phyloP scores from a whole-genome alignment of 1,284 basidiomycete species.

The Trichosporon sp. region DNA sequence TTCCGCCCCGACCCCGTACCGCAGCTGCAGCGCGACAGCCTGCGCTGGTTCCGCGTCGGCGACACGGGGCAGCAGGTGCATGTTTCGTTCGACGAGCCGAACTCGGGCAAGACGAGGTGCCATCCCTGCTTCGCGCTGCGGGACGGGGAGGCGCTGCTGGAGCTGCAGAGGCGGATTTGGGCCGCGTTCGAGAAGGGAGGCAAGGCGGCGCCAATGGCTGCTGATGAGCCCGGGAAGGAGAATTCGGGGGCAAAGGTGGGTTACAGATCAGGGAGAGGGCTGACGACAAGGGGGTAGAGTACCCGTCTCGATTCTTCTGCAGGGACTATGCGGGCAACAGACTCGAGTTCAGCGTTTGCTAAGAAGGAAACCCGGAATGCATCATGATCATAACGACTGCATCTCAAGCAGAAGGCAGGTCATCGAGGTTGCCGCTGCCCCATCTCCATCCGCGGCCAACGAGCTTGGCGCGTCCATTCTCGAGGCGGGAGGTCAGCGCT shows the following conservation, averaged over 20 bases:
- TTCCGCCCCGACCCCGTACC: slow-evolving; percentile 50
- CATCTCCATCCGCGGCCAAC: slow-evolving; percentile 29
- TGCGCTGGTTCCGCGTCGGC: slow-evolving; percentile 48
- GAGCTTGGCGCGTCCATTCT: slow-evolving; percentile 25
- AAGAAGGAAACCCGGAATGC: not conserved
- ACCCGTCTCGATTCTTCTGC: slow-evolving; percentile 52
- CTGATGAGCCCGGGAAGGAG: slow-evolving; percentile 49
- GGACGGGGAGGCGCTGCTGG: slow-evolving; percentile 38
- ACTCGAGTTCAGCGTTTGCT: slow-evolving; percentile 45
- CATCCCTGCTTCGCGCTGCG: slow-evolving; percentile 52
- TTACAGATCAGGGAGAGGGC: not conserved
- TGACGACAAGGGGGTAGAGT: slow-evolving; percentile 47
- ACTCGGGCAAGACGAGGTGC: slow-evolving; percentile 35
- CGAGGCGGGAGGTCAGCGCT: slow-evolving; percentile 21
- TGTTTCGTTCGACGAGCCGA: slow-evolving; percentile 39
- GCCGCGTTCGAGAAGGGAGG: slow-evolving; percentile 36
- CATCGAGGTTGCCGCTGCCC: slow-evolving; percentile 26
- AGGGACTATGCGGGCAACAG: slow-evolving; percentile 54
- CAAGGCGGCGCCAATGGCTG: slow-evolving; percentile 38
- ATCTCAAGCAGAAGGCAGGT: slow-evolving; percentile 16
- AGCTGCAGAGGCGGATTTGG: slow-evolving; percentile 49
- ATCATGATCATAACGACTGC: not conserved
- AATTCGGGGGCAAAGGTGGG: slow-evolving; percentile 49
- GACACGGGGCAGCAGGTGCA: slow-evolving; percentile 51
- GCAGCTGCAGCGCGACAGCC: slow-evolving; percentile 38